Evolutionary conservation across 345 rosid genomes (phyloP), one percentile per base, ranked within the genome.

Genomic region (Linum trigynum): DNA sequence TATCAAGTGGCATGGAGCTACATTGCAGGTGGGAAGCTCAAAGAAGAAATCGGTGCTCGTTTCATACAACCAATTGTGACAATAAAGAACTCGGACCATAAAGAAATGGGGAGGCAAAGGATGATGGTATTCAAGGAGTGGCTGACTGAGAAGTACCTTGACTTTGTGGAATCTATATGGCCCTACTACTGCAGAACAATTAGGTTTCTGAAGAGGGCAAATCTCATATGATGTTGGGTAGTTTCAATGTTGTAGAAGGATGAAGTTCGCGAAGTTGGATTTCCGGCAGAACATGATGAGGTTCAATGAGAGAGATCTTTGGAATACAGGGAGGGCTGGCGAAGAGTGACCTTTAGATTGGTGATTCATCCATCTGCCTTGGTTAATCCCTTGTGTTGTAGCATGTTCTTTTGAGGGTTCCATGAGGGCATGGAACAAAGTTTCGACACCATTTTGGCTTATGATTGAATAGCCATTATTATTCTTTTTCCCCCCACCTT

Each of bases 121-220:
- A 72, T 83, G 74, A 78, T 78, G 79, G 84, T 72, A 72, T 62
- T 89, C 42, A 75, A 74, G 80, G 89, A 61, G 39, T 85, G 90
- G 94, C 10, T 82, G 71, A 23, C 67, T 75, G 98, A 92, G 79
- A 80, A 65, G 74, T 83, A 86, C 76, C 65, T 92, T 78, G 97
- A 87, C 70, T 90, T 66, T 67, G 79, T 92, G 67, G 97, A 92
- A 69, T 86, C 89, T 39, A 70, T 92, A 75, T 92, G 98, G 97
- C 97, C 97, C n/a, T 79, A 76, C 75, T 90, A 92, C 77, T 92
- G 98, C 78, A 80, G 94, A 78, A 86, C 97, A 48, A 83, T 92
- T 80, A 82, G 98, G 75, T 92, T 90, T 76, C 80, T 92, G 36
- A 92, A 92, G 81, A 92, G 85, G 82, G 96, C 96, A 66, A 86